Evolutionary conservation across 495 filamentous ascomycete species (phyloP).

Genomic region (Rusavskia elegans): DNA sequence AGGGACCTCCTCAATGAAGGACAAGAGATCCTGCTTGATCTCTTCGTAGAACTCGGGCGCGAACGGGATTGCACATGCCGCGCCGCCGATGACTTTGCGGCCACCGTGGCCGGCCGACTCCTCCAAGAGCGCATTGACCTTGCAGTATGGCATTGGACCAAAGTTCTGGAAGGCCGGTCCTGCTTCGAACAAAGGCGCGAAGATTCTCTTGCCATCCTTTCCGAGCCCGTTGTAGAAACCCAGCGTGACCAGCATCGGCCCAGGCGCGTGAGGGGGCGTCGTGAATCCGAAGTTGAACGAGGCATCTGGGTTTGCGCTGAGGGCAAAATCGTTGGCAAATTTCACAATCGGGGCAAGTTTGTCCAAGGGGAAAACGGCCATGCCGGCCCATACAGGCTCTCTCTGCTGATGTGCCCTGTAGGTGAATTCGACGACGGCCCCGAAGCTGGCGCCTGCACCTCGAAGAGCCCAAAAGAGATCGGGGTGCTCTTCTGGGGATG

Average conservation of each 20-base stretch:
- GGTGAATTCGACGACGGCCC: conserved; percentile 30
- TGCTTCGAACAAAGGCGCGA: conserved; percentile 21
- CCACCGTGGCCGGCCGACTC: conserved; percentile 4
- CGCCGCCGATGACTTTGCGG: conserved; percentile 1
- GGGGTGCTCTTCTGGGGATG: conserved; percentile 14
- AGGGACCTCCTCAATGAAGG: no score
- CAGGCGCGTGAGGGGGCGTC: conserved; percentile 21
- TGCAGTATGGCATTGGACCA: conserved; percentile 24
- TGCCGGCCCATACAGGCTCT: conserved; percentile 29
- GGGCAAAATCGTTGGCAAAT: no score
- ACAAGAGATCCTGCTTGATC: no score
- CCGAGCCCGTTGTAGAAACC: conserved; percentile 36
- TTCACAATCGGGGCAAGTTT: no score
- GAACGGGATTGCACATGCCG: no score
- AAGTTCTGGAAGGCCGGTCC: conserved; percentile 23
- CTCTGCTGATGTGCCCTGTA: conserved; percentile 28
- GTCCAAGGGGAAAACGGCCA: no score
- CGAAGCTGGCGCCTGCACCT: conserved; percentile 32
- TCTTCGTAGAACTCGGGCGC: no score
- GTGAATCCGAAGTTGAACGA: conserved; percentile 19
- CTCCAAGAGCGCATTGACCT: conserved; percentile 25
- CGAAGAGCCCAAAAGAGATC: conserved; percentile 35
- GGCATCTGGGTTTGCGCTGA: no score
- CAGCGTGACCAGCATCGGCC: conserved; percentile 23
- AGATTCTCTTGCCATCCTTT: conserved; percentile 24